Percentiles rank a stretch among this genome's conserved stretches.
Evolutionary conservation across 805 yeast species (phyloP).

Genomic region (Myxozyma lipomycoides): DNA sequence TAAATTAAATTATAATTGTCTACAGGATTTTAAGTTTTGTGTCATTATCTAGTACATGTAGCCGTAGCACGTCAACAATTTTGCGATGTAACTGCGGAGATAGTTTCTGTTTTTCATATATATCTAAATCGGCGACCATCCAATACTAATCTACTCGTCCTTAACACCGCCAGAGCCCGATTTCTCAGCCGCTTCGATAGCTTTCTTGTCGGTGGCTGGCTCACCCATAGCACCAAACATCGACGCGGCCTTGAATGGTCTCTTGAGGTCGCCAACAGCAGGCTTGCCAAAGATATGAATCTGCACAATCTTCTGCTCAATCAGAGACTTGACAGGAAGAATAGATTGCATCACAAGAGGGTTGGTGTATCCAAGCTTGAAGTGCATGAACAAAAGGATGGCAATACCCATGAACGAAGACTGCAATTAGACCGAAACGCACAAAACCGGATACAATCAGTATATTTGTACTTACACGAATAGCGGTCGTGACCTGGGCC

Average conservation of each 20-base stretch:
- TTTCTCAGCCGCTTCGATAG: constrained; percentile 78
- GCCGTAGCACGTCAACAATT: neutral
- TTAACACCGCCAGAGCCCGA: constrained; percentile 79
- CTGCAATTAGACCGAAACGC: constrained; percentile 33
- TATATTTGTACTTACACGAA: constrained; percentile 36
- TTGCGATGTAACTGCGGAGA: no score
- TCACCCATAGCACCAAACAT: constrained; percentile 54
- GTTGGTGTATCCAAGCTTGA: constrained; percentile 95
- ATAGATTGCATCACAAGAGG: constrained; percentile 94
- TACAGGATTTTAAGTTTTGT: neutral
- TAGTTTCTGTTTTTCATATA: no score
- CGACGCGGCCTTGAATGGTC: constrained; percentile 91
- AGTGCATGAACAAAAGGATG: constrained; percentile 98
- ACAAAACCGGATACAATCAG: neutral
- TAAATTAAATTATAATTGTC: no score
- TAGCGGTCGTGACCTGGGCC: constrained; percentile 71
- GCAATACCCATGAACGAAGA: constrained; percentile 84
- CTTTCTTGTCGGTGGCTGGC: constrained; percentile 78
- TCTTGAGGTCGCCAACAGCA: constrained; percentile 85
- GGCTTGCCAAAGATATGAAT: constrained; percentile 81
- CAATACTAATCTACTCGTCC: constrained; percentile 55
- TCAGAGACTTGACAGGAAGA: constrained; percentile 82
- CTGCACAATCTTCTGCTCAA: constrained; percentile 85
- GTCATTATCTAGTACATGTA: neutral
- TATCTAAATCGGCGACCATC: neutral